Base-by-base conservation (phyloP, 441 rosid genomes). In the Lepidium campestre region DNA sequence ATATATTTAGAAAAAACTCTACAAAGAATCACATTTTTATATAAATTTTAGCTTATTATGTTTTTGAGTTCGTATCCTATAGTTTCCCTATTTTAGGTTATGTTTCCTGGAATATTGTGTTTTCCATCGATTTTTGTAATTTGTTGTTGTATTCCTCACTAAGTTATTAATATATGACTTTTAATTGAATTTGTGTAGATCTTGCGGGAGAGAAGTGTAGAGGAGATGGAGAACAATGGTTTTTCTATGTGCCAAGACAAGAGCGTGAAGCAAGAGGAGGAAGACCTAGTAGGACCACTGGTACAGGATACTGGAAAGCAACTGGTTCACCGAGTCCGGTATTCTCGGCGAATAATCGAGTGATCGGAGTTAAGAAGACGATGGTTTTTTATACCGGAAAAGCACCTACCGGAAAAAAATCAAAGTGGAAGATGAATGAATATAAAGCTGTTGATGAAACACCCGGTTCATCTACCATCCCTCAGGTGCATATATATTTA, bases 141-240 rank as follows among this genome's bases (percentile, higher is more conserved):
- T n/a, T n/a, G n/a, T n/a, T n/a, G n/a, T n/a, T n/a, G n/a, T n/a
- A n/a, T n/a, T n/a, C n/a, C n/a, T n/a, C n/a, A n/a, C n/a, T n/a
- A n/a, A n/a, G n/a, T n/a, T n/a, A n/a, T n/a, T n/a, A n/a, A n/a
- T n/a, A n/a, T n/a, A n/a, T n/a, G n/a, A n/a, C n/a, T n/a, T n/a
- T n/a, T n/a, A 48, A 3, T 27, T 13, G 7, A 4, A 29, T 13
- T 3, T 37, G 19, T 40, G 23, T 27, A 65, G 67, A 44, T 27
- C 35, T 62, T 60, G 69, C 71, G 69, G 64, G 80, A 82, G 78
- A 92, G 84, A 64, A 78, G 62, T 74, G 54, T 75, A 82, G 2
- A 90, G 91, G 64, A 79, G 71, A 72, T 8, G 19, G 27, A 50
- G 71, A 58, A 50, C 76, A 72, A 65, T 72, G 76, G 76, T n/a